phyloP scores from a whole-genome alignment of 2,329 filamentous ascomycete genomes.

The Beauveria brongniartii region DNA sequence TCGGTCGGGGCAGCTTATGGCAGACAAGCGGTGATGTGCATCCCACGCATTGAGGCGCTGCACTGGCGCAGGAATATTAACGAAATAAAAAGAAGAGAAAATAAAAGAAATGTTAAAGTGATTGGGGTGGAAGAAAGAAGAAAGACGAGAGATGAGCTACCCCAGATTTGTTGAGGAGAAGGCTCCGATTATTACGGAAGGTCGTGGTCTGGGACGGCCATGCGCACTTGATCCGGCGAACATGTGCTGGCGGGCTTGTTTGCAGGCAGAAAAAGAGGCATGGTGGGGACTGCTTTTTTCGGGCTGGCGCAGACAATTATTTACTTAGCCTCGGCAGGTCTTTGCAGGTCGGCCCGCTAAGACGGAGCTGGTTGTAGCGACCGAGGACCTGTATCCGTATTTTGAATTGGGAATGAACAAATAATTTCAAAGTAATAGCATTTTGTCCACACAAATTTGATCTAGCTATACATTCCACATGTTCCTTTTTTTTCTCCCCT shows the following conservation, averaged over 20 bases:
- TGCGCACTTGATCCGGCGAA: conserved; percentile 9
- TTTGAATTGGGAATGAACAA: no score
- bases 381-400: no score
- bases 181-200: conserved; percentile 2
- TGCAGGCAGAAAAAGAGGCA: not conserved
- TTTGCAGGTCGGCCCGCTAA: not conserved
- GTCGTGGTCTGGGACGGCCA: not conserved
- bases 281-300: conserved; percentile 11
- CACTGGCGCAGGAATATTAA: not conserved
- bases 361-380: not conserved
- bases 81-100: not conserved
- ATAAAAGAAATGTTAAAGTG: not conserved
- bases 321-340: conserved; percentile 17
- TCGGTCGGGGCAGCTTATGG: not conserved
- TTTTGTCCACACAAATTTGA: no score
- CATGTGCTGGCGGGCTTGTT: conserved; percentile 6
- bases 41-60: not conserved
- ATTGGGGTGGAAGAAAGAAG: not conserved
- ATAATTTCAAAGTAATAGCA: no score
- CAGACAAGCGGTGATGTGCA: conserved; percentile 1
- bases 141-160: not conserved
- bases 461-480: no score
- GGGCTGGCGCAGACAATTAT: conserved; percentile 9
- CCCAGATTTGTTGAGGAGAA: conserved; percentile 9
- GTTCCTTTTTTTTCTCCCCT: no score